These are phyloP conservation scores for Synchytrium microbalum DNA, from an alignment of 371 early-diverging fungal genomes.

Conservation along the genomic window DNA sequence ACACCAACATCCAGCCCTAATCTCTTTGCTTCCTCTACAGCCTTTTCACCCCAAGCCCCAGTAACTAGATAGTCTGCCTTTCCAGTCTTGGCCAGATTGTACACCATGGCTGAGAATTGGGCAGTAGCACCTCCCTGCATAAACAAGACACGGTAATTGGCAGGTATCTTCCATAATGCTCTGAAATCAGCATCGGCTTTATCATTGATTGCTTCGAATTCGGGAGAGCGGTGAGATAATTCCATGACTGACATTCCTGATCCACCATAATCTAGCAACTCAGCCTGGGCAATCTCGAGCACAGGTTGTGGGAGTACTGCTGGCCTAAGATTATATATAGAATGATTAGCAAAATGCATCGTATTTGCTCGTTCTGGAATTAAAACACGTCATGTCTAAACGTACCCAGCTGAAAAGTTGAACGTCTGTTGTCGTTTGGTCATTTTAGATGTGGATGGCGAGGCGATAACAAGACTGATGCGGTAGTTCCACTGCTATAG, in stretches of 20 bases:
- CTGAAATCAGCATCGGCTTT: conserved; percentile 63
- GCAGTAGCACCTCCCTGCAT: conserved; percentile 94
- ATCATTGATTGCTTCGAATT: conserved; percentile 66
- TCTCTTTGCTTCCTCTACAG: conserved; percentile 74
- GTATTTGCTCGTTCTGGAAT: no score
- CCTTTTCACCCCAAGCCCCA: conserved; percentile 89
- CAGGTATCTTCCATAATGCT: conserved; percentile 68
- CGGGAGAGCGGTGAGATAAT: conserved; percentile 83
- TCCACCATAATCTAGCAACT: conserved; percentile 65
- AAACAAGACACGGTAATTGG: conserved; percentile 79
- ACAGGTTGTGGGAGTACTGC: conserved; percentile 77
- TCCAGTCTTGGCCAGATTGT: conserved; percentile 61
- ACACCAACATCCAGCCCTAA: conserved; percentile 65
- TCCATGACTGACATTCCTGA: conserved; percentile 90
- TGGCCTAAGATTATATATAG: conserved; percentile 55
- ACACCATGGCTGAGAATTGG: conserved; percentile 81
- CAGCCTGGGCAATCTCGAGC: conserved; percentile 66
- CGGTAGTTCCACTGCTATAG: not conserved
- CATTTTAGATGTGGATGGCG: not conserved
- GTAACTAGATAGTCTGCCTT: conserved; percentile 81
- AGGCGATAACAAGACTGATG: not conserved
- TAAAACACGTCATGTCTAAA: no score
- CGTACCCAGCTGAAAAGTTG: not conserved
- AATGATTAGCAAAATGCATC: not conserved
- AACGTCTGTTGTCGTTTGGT: not conserved